A percentile compares a stretch with the other conserved stretches of the same genome.
These are phyloP conservation scores for Xylaria arbuscula DNA, from an alignment of 2,329 filamentous ascomycete genomes.

Conservation along the genomic window DNA sequence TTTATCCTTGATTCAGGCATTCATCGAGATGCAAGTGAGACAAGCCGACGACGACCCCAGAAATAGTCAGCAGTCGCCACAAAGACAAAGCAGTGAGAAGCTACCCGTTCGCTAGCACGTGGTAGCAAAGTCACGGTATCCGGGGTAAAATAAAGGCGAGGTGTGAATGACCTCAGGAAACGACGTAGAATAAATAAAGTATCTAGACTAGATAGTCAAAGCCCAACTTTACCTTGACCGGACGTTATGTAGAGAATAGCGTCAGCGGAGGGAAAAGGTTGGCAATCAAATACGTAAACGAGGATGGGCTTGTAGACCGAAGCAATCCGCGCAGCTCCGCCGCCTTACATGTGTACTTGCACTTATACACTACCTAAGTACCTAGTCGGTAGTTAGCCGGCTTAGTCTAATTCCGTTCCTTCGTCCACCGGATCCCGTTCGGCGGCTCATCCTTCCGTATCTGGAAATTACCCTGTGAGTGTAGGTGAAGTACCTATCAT, in stretches of 20 bases:
- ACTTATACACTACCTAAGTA: too few relatives aligned
- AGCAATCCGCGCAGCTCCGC: constrained; percentile 33
- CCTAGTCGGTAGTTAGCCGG: not conserved
- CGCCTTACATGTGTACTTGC: constrained; percentile 5
- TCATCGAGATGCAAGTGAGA: constrained; percentile 17
- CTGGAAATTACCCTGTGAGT: constrained; percentile 4
- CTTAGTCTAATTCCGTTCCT: constrained; percentile 22
- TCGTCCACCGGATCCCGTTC: constrained; percentile 14
- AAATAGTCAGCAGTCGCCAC: not conserved
- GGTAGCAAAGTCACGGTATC: constrained; percentile 16
- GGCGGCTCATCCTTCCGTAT: constrained; percentile 6
- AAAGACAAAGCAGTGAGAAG: constrained; percentile 11
- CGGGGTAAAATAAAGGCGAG: constrained; percentile 6
- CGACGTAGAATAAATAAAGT: not conserved
- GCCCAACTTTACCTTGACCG: too few relatives aligned
- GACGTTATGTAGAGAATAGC: constrained; percentile 10
- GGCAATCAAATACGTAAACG: constrained; percentile 34
- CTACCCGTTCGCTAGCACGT: not conserved
- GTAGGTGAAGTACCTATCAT: not conserved
- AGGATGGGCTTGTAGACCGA: constrained; percentile 27
- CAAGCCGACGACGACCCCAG: constrained; percentile 9
- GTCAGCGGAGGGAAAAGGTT: constrained; percentile 8
- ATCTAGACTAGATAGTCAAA: constrained; percentile 23
- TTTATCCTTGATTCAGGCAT: constrained; percentile 18
- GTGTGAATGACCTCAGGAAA: constrained; percentile 5